Evolutionary conservation across 2,329 filamentous ascomycete species (phyloP).

Genomic region (Pyricularia grisea): DNA sequence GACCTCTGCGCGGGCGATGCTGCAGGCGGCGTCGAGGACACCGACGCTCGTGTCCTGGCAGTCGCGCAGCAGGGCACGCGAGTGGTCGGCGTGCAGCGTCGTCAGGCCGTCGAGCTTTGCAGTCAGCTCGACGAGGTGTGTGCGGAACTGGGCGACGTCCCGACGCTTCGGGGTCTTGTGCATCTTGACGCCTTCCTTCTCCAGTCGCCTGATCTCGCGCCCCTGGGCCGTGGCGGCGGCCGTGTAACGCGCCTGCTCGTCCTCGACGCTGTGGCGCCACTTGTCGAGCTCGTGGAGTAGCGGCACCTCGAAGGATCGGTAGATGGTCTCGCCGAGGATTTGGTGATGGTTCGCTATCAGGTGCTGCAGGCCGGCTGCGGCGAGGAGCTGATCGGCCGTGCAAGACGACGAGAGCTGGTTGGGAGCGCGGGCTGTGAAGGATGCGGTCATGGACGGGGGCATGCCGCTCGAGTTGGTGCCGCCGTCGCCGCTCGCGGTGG

Average conservation of each 20-base stretch:
- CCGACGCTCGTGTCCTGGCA: constrained; percentile 54
- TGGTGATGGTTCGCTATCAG: constrained; percentile 62
- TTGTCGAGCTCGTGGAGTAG: constrained; percentile 60
- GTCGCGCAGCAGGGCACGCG: constrained; percentile 49
- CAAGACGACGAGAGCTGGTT: constrained; percentile 24
- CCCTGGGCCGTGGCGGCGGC: constrained; percentile 43
- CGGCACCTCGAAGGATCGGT: constrained; percentile 58
- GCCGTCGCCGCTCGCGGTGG: constrained; percentile 20
- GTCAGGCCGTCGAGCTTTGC: constrained; percentile 53
- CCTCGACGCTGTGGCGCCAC: constrained; percentile 53
- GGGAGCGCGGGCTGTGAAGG: constrained; percentile 30
- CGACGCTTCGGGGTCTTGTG: constrained; percentile 42
- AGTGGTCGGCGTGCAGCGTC: constrained; percentile 48
- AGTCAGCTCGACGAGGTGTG: constrained; percentile 55
- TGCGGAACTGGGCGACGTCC: constrained; percentile 52
- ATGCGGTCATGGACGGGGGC: constrained; percentile 29
- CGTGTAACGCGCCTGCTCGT: constrained; percentile 53
- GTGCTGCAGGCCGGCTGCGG: constrained; percentile 56
- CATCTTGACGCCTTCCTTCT: constrained; percentile 55
- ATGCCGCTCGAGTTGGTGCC: constrained; percentile 13
- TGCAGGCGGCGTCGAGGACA: constrained; percentile 56
- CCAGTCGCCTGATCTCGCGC: constrained; percentile 52
- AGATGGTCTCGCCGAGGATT: constrained; percentile 60
- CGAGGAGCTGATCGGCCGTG: constrained; percentile 54
- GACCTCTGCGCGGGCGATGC: constrained; percentile 57